Conservation (phyloP, 164 flowering plant genomes). For the Chloranthus sessilifolius region DNA sequence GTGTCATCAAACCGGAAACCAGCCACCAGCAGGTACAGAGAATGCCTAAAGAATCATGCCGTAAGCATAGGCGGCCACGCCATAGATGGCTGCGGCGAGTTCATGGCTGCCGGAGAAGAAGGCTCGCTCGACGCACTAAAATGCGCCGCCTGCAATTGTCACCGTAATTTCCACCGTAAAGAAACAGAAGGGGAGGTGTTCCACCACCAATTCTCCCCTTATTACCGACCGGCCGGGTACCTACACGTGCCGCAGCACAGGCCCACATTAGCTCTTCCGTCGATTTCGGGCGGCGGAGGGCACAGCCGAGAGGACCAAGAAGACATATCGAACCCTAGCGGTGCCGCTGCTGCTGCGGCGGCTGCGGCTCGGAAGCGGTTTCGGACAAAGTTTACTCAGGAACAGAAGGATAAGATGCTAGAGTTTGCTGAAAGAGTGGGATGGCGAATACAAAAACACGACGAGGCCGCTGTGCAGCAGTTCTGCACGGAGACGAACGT, state of each 20-base stretch:
- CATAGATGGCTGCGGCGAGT: conserved; percentile 79
- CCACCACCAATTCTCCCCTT: conserved; percentile 28
- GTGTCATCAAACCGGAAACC: conserved; percentile 2
- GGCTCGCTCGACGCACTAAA: conserved; percentile 62
- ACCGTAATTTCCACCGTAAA: conserved; percentile 79
- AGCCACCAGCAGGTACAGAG: conserved; percentile 34
- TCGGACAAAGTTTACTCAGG: conserved; percentile 61
- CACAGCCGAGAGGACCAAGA: too few species aligned
- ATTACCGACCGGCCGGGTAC: conserved; percentile 49
- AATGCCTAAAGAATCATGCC: conserved; percentile 80
- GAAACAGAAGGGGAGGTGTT: conserved; percentile 32
- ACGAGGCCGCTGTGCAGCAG: conserved; percentile 56
- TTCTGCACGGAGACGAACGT: conserved; percentile 50
- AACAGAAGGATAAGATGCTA: conserved; percentile 75
- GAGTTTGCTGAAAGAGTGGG: conserved; percentile 62
- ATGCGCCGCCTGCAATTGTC: conserved; percentile 81
- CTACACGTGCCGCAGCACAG: conserved; percentile 30
- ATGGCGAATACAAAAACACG: conserved; percentile 76
- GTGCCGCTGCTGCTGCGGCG: conserved; percentile 37
- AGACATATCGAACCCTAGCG: conserved; percentile 48
- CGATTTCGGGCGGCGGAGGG: conserved; percentile 35
- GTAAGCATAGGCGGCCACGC: conserved; percentile 66
- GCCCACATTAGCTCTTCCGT: conserved; percentile 38
- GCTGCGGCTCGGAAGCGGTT: conserved; percentile 38
- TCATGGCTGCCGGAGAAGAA: conserved; percentile 71